phyloP scores from a whole-genome alignment of 495 filamentous ascomycete species.

The Aspergillus cavernicola region DNA sequence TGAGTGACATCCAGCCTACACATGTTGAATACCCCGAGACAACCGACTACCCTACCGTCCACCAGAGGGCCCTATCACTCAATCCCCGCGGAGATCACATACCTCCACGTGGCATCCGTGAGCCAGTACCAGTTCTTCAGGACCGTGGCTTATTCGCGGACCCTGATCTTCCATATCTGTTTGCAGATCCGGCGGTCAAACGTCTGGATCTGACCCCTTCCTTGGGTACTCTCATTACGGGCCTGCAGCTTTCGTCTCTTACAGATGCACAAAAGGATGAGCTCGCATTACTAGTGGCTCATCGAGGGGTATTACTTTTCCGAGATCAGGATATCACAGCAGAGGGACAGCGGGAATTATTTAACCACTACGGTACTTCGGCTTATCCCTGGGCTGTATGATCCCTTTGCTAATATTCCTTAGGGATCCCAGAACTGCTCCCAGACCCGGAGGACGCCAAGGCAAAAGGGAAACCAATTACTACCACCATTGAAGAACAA shows the following conservation, averaged over 20 bases:
- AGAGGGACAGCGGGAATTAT: slow-evolving; percentile 23
- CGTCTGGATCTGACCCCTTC: not conserved
- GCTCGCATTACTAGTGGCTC: slow-evolving; percentile 37
- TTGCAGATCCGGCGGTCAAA: not conserved
- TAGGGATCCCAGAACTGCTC: not conserved
- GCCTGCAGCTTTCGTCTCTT: slow-evolving; percentile 16
- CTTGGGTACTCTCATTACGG: not conserved
- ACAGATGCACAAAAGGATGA: slow-evolving; percentile 38
- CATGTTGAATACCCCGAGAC: not conserved
- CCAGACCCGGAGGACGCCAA: not conserved
- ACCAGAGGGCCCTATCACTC: not conserved
- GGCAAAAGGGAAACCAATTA: not conserved
- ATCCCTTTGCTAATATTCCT: too few species aligned
- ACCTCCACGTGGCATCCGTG: not conserved
- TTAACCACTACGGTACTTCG: slow-evolving; percentile 18
- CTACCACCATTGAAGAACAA: not conserved
- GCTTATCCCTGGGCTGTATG: not conserved
- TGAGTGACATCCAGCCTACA: not conserved
- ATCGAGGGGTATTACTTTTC: slow-evolving; percentile 41
- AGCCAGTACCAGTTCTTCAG: not conserved
- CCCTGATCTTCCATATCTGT: not conserved
- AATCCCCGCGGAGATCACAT: not conserved
- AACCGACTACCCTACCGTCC: not conserved
- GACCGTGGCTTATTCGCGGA: not conserved
- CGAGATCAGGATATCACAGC: slow-evolving; percentile 38